These are phyloP conservation scores for Eucalyptus sp. DNA, from an alignment of 345 rosid genomes.

Conservation along the genomic window DNA sequence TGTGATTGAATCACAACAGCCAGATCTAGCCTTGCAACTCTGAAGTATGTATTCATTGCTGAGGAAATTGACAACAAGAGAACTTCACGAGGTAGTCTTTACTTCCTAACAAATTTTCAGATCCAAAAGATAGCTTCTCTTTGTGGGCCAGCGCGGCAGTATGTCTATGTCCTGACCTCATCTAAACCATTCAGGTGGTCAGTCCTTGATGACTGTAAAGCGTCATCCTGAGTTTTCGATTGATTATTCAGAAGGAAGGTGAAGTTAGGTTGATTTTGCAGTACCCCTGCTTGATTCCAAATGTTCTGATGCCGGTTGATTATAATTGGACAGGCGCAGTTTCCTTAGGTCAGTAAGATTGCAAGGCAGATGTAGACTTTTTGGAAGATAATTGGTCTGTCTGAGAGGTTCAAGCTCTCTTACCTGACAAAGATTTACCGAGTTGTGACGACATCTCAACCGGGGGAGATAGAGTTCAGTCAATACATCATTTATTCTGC, in stretches of 20 bases:
- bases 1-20: conserved; percentile 77
- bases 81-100: neutral
- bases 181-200: neutral
- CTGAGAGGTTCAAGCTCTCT: neutral
- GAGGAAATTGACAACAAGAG: neutral
- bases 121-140: neutral
- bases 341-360: neutral
- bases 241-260: neutral
- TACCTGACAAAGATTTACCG: neutral
- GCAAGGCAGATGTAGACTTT: neutral
- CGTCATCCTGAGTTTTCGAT: neutral
- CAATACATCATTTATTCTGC: neutral
- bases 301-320: neutral
- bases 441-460: neutral
- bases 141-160: neutral
- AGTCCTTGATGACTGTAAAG: neutral
- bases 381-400: neutral
- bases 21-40: conserved; percentile 90
- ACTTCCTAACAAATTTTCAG: neutral
- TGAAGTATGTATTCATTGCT: conserved; percentile 1
- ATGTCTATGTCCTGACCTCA: neutral
- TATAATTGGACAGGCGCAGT: neutral
- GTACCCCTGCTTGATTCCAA: neutral
- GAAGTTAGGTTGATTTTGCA: neutral
- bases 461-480: neutral